Base-by-base conservation (phyloP, 2,329 filamentous ascomycete genomes). In the Colletotrichum sublineola region DNA sequence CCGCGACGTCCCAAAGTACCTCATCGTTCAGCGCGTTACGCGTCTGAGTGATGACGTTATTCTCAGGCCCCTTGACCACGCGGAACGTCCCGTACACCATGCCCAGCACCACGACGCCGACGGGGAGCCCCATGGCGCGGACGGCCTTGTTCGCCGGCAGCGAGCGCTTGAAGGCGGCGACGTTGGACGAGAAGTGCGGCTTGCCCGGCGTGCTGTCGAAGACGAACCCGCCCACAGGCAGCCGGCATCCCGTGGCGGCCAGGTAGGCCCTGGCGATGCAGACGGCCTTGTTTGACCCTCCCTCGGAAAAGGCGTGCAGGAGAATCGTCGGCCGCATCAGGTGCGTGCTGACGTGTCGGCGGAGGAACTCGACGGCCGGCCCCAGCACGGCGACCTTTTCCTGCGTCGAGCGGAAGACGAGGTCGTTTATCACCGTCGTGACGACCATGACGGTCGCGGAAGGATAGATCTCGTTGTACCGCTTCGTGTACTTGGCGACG, bases 131-230 rank as follows among this genome's bases (percentile, higher is more conserved):
- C 6, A 64, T 20, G 29, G 62, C 46, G 48, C 46, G 46, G 48
- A 64, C 15, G 44, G 40, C 33, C 48, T 55, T 64, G n/a, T 64
- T 64, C 1, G 44, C 18, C 9, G 46, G 62, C 24, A 64, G 24
- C 12, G 62, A 53, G n/a, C 33, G 46, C 62, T 64, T 64, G 36
- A 64, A 64, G 62, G 62, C 62, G 8, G 46, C 62, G 31, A 64
- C 48, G 40, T 64, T 64, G 15, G 20, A 64, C 20, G 44, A 52
- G 24, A 64, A 64, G 14, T n/a, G 62, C 15, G 62, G 62, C 46
- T 31, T 64, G 31, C 62, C 62, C 18, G 62, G 62, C 24, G 62
- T 64, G 46, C 62, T 64, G 18, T 64, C 46, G 48, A 64, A 64
- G 15, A 64, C 15, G 24, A 52, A 64, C 3, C 33, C 62, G 6